A percentile compares a stretch with the other conserved stretches of the same genome.
phyloP scores from a whole-genome alignment of 2,329 filamentous ascomycete genomes.

The Penicillium palitans region DNA sequence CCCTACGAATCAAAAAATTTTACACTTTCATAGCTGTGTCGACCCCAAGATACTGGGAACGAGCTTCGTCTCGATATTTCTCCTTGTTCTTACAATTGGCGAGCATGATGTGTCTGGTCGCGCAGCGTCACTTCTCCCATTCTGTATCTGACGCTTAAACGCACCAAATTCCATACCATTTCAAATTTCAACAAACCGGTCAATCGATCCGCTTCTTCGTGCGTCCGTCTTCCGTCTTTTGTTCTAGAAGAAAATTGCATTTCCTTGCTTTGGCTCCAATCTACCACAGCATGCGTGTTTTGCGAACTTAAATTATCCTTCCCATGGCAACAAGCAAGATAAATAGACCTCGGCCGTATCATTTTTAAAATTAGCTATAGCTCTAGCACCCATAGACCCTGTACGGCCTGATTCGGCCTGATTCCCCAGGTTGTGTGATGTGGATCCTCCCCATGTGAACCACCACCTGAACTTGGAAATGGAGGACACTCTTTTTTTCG shows the following conservation, averaged over 20 bases:
- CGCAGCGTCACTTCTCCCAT: constrained; percentile 33
- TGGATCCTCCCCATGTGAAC: constrained; percentile 2
- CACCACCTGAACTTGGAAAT: neutral
- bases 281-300: constrained; percentile 22
- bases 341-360: neutral
- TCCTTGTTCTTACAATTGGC: constrained; percentile 22
- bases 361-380: neutral
- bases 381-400: constrained; percentile 1
- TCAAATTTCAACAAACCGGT: constrained; percentile 25
- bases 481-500: neutral
- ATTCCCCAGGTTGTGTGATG: constrained; percentile 6
- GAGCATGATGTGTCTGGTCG: constrained; percentile 32
- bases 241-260: constrained; percentile 26
- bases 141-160: constrained; percentile 40
- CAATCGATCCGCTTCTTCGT: constrained; percentile 19
- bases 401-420: neutral
- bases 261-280: constrained; percentile 26
- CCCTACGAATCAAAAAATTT: constrained; percentile 42
- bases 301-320: neutral
- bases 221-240: constrained; percentile 12
- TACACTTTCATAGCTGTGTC: constrained; percentile 31
- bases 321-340: neutral
- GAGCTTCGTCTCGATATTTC: constrained; percentile 20
- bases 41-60: constrained; percentile 28
- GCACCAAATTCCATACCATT: constrained; percentile 39